Conservation (phyloP, 352 stramenopile genomes). For the Globisporangium okanoganense region DNA sequence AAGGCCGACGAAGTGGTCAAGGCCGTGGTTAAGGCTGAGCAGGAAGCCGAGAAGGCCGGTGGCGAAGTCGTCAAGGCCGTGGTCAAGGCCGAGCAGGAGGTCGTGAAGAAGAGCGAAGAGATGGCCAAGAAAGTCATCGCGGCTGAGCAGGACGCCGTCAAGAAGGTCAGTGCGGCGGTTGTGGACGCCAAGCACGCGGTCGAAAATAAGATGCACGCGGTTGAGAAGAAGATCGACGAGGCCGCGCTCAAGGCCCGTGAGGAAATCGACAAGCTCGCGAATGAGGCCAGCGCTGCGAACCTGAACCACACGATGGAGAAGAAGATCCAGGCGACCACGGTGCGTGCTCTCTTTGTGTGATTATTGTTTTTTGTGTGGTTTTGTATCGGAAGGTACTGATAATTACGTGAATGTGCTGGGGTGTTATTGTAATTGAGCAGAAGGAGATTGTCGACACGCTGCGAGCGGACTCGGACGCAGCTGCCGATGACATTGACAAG, state of each 20-base stretch:
- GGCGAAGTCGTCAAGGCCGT: constrained; percentile 26
- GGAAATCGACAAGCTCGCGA: constrained; percentile 54
- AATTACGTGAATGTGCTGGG: constrained; percentile 1
- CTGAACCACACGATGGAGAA: constrained; percentile 49
- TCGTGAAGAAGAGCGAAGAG: constrained; percentile 31
- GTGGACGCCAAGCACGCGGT: constrained; percentile 28
- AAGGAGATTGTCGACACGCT: constrained; percentile 60
- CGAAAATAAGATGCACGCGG: constrained; percentile 49
- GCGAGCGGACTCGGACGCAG: constrained; percentile 52
- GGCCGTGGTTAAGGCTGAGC: constrained; percentile 16
- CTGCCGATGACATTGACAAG: constrained; percentile 61
- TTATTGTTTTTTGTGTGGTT: background rate
- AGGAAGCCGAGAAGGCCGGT: constrained; percentile 21
- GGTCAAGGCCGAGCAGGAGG: constrained; percentile 15
- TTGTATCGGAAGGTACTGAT: background rate
- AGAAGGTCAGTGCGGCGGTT: constrained; percentile 18
- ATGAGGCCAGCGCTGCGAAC: constrained; percentile 39
- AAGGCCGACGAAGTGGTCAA: constrained; percentile 23
- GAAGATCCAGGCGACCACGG: constrained; percentile 66
- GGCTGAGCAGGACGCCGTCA: constrained; percentile 6
- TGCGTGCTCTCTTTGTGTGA: constrained; percentile 14
- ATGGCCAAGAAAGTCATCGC: constrained; percentile 14
- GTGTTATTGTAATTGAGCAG: constrained; percentile 19
- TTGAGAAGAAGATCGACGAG: constrained; percentile 65
- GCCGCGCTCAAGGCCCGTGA: constrained; percentile 53